Evolutionary conservation across 495 filamentous ascomycete species (phyloP), one percentile per base, ranked within the genome.

Genomic region (Evernia prunastri): DNA sequence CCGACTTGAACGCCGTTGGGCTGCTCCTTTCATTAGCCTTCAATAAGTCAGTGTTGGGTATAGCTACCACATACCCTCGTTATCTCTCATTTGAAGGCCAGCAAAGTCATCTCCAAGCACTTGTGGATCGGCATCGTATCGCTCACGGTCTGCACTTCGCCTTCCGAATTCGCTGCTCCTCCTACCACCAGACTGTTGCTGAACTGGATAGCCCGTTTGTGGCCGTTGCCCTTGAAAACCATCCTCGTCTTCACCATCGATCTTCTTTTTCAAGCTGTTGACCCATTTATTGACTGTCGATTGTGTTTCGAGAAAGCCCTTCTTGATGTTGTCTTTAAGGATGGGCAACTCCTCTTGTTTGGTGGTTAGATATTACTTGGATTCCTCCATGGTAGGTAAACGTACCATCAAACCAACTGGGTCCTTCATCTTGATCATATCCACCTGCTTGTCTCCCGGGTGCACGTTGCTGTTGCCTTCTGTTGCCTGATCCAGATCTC

Each of bases 241-340:
- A 25, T 84, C 80, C 15, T 85, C 80, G 33, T 91, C 89, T 51
- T 92, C 87, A 61, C 92, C 92, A 71, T 97, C 92, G 23, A 97
- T 83, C 73, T 82, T 86, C 82, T 97, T 97, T 76, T 89, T 94
- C 63, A 98, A 76, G 67, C 86, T 90, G 54, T 84, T 87, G 57
- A 98, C 87, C 93, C 93, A 97, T 56, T 84, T 81, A 77, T 95
- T 97, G 71, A 98, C 89, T 71, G 88, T 96, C 17, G 82, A 84
- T 78, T 98, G 94, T 29, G 94, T 98, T 66, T 97, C 91, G 45
- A 94, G 62, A 76, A 98, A 97, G 2, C 94, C 94, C 77, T 97
- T 96, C 69, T 86, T 89, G 67, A 98, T 84, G 66, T 95, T 97
- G 70, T 96, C 90, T 64, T 86, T 87, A 73, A 98, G 97, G 56